Conservation (phyloP, 148 eudicot genomes). For the Chenopodium suecicum region DNA sequence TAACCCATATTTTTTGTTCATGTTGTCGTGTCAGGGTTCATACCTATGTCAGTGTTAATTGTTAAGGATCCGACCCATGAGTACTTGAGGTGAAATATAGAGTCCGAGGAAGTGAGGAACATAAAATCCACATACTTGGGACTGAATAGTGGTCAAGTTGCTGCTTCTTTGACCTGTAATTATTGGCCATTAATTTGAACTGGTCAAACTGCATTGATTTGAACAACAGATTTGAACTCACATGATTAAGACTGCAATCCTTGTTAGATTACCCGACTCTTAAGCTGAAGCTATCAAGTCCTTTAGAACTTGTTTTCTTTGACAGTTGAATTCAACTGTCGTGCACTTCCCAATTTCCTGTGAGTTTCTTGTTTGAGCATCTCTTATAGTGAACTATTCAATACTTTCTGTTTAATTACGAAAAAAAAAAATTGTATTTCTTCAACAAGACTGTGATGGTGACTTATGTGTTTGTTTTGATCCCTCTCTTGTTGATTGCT, state of each 20-base stretch:
- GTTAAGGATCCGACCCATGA: not conserved
- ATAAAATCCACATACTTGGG: not conserved
- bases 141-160: not conserved
- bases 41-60: not conserved
- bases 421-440: not conserved
- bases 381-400: not conserved
- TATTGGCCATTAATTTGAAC: not conserved
- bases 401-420: not conserved
- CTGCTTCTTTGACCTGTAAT: not conserved
- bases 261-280: not conserved
- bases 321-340: slow-evolving; percentile 9
- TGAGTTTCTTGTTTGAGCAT: not conserved
- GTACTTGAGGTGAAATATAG: not conserved
- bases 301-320: not conserved
- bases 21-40: not conserved
- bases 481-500: not conserved
- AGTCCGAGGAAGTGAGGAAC: not conserved
- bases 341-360: no score
- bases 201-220: not conserved
- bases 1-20: not conserved
- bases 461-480: not conserved
- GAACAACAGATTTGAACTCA: not conserved
- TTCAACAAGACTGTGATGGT: no score
- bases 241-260: not conserved
- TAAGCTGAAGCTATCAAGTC: not conserved